Conservation (phyloP, 164 flowering plant species). For the Annona squamosa region DNA sequence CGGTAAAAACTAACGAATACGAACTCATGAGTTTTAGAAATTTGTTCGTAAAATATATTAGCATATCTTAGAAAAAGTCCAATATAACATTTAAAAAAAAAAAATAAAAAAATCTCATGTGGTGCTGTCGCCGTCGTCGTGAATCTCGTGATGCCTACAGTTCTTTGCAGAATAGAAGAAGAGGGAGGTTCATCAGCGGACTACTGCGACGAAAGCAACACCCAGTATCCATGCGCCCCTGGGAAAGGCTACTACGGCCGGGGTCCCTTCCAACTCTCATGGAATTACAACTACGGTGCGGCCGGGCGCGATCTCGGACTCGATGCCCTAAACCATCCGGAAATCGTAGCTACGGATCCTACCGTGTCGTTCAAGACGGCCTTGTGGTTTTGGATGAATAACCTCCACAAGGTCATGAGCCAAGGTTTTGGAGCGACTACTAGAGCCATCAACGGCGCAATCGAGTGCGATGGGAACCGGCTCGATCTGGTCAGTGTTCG, state of each 20-base stretch:
- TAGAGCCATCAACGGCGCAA: constrained; percentile 49
- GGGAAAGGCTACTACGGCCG: constrained; percentile 44
- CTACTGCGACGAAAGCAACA: constrained; percentile 40
- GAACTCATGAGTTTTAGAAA: too few relatives aligned
- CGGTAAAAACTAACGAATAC: too few relatives aligned
- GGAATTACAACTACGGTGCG: constrained; percentile 72
- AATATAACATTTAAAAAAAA: too few relatives aligned
- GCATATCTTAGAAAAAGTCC: too few relatives aligned
- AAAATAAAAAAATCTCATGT: too few relatives aligned
- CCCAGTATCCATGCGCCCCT: constrained; percentile 38
- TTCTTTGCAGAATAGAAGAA: constrained; percentile 47
- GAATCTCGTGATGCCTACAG: too few relatives aligned
- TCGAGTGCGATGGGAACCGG: constrained; percentile 46
- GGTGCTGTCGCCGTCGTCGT: too few relatives aligned
- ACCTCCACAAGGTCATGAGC: constrained; percentile 27
- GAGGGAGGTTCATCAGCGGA: constrained; percentile 33
- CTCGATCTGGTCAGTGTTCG: constrained; percentile 27
- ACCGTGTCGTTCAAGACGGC: constrained; percentile 43
- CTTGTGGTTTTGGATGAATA: constrained; percentile 59
- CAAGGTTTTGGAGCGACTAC: constrained; percentile 59
- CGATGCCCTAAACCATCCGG: constrained; percentile 47
- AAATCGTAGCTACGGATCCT: constrained; percentile 39
- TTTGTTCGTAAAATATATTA: too few relatives aligned
- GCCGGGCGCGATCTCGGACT: constrained; percentile 45
- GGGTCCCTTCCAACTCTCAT: constrained; percentile 59